Evolutionary conservation across 768 basidiomycete genomes (phyloP), one percentile per base, ranked within the genome.

Genomic region (Boletus sp.): DNA sequence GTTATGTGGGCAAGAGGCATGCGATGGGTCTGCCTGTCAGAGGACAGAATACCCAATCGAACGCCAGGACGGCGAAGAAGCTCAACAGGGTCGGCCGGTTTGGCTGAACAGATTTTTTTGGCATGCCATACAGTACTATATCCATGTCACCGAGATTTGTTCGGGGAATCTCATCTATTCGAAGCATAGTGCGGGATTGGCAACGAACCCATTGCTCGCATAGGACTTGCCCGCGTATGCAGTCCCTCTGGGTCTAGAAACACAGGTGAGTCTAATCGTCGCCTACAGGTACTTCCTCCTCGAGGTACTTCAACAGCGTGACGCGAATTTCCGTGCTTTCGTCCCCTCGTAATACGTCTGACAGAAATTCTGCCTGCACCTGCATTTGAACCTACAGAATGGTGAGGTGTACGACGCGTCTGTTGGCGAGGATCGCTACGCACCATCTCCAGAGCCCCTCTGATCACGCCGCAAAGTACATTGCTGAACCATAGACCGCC

Each of bases 401-500:
- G 48, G 47, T 58, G 47, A 67, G 57, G 61, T 55, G 56, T 47
- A 56, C 48, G 51, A 55, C 51, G 47, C 46, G 40, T 50, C 47
- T 15, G 32, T 52, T 5, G 33, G 45, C 46, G 47, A 24, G 7
- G 33, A 32, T 18, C 12, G 20, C 18, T 53, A 73, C 81, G 59
- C 66, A 97, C 97, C 97, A 99, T 98, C 77, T 99, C 97, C 50
- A 99, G 71, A 36, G 94, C 85, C 4, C 97, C 97, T 51, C 95
- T 78, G 48, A 98, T 73, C 8, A 98, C 96, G 5, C 97, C 97
- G 66, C 94, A 96, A 2, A 97, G 77, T 42, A 98, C 88, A 73
- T 98, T 98, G 73, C 92, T 94, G 72, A 94, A 98, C 92, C 94
- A 97, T 36, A 99, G 74, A 1, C 94, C 95, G 17, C 93, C 93